These are phyloP conservation scores for Phyllosticta capitalensis DNA, from an alignment of 2,329 filamentous ascomycete genomes.

Conservation along the genomic window DNA sequence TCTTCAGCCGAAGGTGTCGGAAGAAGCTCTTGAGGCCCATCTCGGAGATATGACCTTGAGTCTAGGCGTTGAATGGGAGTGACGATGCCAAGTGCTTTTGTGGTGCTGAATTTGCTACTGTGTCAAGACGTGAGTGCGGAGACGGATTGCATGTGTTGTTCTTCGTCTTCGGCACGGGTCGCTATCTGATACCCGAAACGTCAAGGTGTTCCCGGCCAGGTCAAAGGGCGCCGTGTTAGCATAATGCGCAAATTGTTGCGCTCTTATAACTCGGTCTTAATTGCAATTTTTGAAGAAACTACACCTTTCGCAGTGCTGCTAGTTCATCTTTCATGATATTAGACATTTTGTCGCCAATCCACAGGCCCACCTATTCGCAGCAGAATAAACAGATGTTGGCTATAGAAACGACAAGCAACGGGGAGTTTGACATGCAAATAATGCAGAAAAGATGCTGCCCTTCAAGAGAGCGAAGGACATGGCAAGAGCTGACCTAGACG, in stretches of 20 bases:
- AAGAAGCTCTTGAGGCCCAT: background rate
- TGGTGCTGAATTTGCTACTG: background rate
- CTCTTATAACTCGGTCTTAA: background rate
- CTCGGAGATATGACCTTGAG: background rate
- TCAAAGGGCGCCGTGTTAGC: background rate
- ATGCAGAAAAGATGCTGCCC: too few species aligned
- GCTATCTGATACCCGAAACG: background rate
- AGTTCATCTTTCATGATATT: too few species aligned
- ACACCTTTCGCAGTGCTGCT: background rate
- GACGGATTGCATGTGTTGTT: background rate
- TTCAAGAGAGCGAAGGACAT: background rate
- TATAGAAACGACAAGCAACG: too few species aligned
- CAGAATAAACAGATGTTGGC: too few species aligned
- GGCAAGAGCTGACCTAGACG: background rate
- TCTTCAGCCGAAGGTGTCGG: slow-evolving; percentile 16
- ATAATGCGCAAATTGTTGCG: background rate
- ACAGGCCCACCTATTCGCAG: too few species aligned
- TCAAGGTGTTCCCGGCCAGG: background rate
- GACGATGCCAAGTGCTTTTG: background rate
- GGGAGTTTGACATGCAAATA: too few species aligned
- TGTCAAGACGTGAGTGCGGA: background rate
- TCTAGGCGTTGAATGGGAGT: background rate
- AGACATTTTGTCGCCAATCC: too few species aligned
- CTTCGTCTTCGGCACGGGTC: background rate
- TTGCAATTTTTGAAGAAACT: background rate